phyloP scores from a whole-genome alignment of 139 green algal genomes.

The Chlamydomonas schloesseri region DNA sequence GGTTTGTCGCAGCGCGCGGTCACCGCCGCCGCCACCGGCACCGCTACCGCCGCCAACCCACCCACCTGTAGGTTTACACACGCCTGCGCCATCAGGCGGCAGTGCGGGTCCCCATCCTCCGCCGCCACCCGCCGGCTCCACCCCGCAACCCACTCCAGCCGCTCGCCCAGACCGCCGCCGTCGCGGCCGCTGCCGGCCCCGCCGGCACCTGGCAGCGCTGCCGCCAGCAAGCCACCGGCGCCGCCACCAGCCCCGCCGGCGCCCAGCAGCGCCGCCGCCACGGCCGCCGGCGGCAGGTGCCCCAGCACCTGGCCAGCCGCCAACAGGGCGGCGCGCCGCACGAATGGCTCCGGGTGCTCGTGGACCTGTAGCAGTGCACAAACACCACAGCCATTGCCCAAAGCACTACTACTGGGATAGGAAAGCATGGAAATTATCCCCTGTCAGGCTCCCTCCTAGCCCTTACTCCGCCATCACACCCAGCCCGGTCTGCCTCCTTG shows the following conservation, averaged over 20 bases:
- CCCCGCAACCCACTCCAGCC: slow-evolving; percentile 30
- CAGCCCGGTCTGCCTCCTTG: no score
- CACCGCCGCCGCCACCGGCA: background rate
- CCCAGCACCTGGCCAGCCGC: slow-evolving; percentile 67
- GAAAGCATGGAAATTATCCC: background rate
- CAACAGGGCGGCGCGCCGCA: slow-evolving; percentile 75
- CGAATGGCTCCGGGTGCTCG: slow-evolving; percentile 72
- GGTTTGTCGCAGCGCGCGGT: no score
- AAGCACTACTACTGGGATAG: no score
- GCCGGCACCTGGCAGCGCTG: background rate
- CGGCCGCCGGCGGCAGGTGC: slow-evolving; percentile 61
- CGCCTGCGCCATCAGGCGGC: slow-evolving; percentile 50
- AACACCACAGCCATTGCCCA: no score
- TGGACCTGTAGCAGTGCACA: slow-evolving; percentile 45
- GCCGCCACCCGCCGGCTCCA: background rate
- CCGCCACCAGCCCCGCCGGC: background rate
- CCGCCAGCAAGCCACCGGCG: background rate
- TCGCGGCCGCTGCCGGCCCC: background rate
- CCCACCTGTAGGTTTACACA: slow-evolving; percentile 55
- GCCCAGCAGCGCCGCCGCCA: slow-evolving; percentile 63
- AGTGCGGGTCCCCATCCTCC: slow-evolving; percentile 60
- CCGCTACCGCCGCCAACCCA: background rate
- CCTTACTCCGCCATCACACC: no score
- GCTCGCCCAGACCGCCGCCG: slow-evolving; percentile 17
- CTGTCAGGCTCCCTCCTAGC: no score